phyloP scores from a whole-genome alignment of 2,329 filamentous ascomycete species.

The Botrytis elliptica region DNA sequence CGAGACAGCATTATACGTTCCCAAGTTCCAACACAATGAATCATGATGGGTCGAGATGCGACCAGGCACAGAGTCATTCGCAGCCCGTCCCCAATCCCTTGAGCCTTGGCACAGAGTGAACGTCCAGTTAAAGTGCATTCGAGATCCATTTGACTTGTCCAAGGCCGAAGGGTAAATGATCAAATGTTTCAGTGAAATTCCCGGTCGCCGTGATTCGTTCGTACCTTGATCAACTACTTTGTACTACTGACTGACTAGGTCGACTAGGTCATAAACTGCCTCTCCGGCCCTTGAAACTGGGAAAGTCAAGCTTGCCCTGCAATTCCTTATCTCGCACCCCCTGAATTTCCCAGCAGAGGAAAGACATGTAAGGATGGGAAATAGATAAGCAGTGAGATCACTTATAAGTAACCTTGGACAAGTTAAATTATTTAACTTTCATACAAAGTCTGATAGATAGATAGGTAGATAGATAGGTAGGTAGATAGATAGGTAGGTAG shows the following conservation, averaged over 20 bases:
- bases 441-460: too few species aligned
- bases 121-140: background rate
- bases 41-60: background rate
- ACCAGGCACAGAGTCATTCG: background rate
- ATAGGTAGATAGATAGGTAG: too few species aligned
- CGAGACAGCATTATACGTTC: background rate
- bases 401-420: too few species aligned
- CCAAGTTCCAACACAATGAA: background rate
- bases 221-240: background rate
- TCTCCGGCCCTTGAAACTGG: background rate
- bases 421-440: too few species aligned
- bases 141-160: background rate
- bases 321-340: background rate
- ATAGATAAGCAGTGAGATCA: background rate
- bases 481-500: too few species aligned
- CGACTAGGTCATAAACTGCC: background rate
- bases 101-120: background rate
- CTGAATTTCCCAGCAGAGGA: background rate
- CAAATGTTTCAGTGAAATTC: background rate
- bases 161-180: background rate
- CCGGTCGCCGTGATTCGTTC: background rate
- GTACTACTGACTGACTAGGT: too few species aligned
- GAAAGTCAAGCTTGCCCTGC: background rate
- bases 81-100: background rate
- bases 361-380: background rate